These are phyloP conservation scores for Ogataea naganishii DNA, from an alignment of 805 yeast species.

Conservation along the genomic window DNA sequence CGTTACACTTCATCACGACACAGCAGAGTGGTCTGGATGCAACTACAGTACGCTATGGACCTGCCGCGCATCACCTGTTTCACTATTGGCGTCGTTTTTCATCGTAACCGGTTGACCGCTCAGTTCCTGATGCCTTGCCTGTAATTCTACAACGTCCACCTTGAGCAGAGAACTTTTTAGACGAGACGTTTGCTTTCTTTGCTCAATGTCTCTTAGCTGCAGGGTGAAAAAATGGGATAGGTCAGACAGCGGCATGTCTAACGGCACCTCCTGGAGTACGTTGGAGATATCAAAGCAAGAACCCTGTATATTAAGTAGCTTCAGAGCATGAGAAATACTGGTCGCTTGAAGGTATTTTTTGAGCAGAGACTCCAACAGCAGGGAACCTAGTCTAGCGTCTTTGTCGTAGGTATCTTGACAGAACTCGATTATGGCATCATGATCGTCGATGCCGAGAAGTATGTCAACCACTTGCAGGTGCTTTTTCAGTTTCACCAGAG, in stretches of 20 bases:
- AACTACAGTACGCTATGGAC: conserved; percentile 47
- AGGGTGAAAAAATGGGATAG: conserved; percentile 36
- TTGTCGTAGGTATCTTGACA: conserved; percentile 25
- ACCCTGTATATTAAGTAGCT: conserved; percentile 35
- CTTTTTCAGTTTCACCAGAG: conserved; percentile 49
- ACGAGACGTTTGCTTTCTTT: conserved; percentile 29
- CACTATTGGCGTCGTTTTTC: conserved; percentile 41
- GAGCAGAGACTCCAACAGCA: no score
- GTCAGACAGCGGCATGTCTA: conserved; percentile 31
- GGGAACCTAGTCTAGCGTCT: no score
- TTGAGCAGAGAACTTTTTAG: conserved; percentile 43
- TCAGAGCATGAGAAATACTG: no score
- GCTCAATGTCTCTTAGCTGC: conserved; percentile 32
- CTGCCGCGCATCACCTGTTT: conserved; percentile 47
- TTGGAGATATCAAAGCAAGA: conserved; percentile 22
- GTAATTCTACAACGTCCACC: conserved; percentile 38
- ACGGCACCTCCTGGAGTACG: conserved; percentile 46
- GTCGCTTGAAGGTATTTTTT: no score
- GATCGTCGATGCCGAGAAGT: conserved; percentile 20
- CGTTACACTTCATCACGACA: conserved; percentile 49
- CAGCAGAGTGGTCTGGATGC: conserved; percentile 33
- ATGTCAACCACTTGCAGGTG: conserved; percentile 59
- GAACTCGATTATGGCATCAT: conserved; percentile 21
- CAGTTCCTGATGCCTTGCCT: conserved; percentile 30
- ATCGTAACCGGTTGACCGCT: conserved; percentile 28